phyloP scores from a whole-genome alignment of 208 protist genomes.

The Wallacemonas sp. region DNA sequence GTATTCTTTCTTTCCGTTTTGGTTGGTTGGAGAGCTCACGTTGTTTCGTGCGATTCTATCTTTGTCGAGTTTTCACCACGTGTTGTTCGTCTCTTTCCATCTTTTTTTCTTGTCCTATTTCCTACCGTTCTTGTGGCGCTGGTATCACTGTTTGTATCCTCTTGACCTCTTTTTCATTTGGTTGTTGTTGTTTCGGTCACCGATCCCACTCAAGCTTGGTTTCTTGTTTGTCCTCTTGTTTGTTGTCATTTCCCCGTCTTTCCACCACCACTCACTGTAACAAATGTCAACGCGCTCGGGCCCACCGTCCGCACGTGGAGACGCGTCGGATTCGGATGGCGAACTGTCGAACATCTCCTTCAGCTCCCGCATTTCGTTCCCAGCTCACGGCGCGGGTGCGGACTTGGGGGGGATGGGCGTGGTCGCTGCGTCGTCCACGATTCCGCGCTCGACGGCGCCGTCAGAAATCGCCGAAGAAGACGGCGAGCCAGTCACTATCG shows the following conservation, averaged over 20 bases:
- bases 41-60: too few relatives aligned
- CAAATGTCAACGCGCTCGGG: not conserved
- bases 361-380: constrained; percentile 8
- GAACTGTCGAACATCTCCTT: not conserved
- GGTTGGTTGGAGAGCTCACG: not conserved
- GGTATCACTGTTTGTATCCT: too few relatives aligned
- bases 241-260: not conserved
- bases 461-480: not conserved
- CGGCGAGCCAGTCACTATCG: constrained; percentile 11
- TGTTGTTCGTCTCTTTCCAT: not conserved
- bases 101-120: not conserved
- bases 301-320: not conserved
- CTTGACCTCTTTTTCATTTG: not conserved
- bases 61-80: not conserved
- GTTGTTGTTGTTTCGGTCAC: constrained; percentile 17
- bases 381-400: not conserved
- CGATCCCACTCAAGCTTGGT: not conserved
- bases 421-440: constrained; percentile 6
- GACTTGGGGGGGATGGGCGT: constrained; percentile 10
- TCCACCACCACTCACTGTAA: not conserved
- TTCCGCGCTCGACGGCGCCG: constrained; percentile 3
- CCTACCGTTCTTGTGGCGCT: too few relatives aligned
- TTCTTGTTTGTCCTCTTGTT: constrained; percentile 14
- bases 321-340: not conserved
- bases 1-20: constrained; percentile 1